A percentile compares a stretch with the other conserved stretches of the same genome.
These are phyloP conservation scores for Punica granatum DNA, from an alignment of 345 rosid genomes.

Conservation along the genomic window DNA sequence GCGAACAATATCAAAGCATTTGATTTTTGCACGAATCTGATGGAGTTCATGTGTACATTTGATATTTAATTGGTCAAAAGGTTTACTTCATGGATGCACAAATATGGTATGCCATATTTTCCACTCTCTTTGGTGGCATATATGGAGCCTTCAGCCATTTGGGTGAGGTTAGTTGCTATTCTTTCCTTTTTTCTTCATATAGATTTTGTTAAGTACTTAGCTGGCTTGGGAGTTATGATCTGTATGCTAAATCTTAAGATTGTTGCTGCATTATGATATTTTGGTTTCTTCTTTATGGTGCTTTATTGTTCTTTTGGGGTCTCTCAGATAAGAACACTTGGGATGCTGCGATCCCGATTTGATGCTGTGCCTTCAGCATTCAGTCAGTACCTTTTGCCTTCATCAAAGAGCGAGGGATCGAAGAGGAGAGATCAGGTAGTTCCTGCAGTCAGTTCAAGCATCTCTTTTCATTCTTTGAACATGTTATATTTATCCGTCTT, in stretches of 20 bases:
- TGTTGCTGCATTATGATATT: slow-evolving; percentile 3
- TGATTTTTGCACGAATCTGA: background rate
- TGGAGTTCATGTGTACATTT: background rate
- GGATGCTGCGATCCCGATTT: slow-evolving; percentile 94
- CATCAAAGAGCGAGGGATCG: slow-evolving; percentile 19
- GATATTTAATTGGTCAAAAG: slow-evolving; percentile 29
- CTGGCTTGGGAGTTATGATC: background rate
- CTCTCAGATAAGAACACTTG: slow-evolving; percentile 79
- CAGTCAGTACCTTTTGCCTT: slow-evolving; percentile 58
- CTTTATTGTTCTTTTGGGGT: slow-evolving; percentile 9
- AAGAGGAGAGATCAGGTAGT: slow-evolving; percentile 32
- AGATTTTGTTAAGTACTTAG: background rate
- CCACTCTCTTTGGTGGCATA: slow-evolving; percentile 92
- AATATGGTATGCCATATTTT: slow-evolving; percentile 97
- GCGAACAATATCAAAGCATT: background rate
- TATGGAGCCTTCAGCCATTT: slow-evolving; percentile 93
- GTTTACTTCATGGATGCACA: slow-evolving; percentile 94
- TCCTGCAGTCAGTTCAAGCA: slow-evolving; percentile 4
- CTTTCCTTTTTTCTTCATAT: background rate
- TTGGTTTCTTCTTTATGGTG: background rate
- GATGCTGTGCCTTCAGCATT: slow-evolving; percentile 60
- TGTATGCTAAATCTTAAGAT: background rate
- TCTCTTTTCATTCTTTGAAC: background rate
- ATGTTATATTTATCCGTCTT: background rate
- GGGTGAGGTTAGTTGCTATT: slow-evolving; percentile 68